phyloP scores from a whole-genome alignment of 140 eudicot species.

The Cichorium intybus region DNA sequence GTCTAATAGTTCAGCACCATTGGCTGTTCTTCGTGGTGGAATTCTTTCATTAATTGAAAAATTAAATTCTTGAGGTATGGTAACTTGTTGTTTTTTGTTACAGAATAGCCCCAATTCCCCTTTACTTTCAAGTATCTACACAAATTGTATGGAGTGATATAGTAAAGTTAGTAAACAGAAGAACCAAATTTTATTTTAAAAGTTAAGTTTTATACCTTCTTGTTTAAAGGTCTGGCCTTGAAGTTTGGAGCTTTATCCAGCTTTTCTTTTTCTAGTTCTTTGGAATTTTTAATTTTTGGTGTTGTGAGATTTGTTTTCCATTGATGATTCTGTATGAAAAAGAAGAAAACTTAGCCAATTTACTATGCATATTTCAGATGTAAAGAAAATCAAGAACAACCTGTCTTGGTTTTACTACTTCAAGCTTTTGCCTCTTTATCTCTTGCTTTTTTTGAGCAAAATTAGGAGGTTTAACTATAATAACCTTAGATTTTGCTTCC shows the following conservation, averaged over 20 bases:
- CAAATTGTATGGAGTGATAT: background rate
- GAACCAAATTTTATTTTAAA: background rate
- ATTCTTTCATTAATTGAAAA: slow-evolving; percentile 73
- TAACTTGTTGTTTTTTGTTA: slow-evolving; percentile 58
- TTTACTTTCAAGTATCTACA: slow-evolving; percentile 76
- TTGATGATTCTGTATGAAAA: slow-evolving; percentile 39
- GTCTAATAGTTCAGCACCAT: slow-evolving; percentile 44
- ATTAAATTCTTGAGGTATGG: slow-evolving; percentile 74
- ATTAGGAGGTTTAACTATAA: slow-evolving; percentile 50
- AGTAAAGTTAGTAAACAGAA: background rate
- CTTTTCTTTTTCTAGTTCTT: slow-evolving; percentile 56
- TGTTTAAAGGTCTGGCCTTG: slow-evolving; percentile 81
- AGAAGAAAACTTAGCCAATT: slow-evolving; percentile 23
- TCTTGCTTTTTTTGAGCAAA: slow-evolving; percentile 61
- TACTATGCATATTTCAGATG: slow-evolving; percentile 10
- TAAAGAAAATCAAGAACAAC: slow-evolving; percentile 24
- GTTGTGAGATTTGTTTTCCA: slow-evolving; percentile 50
- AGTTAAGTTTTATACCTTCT: slow-evolving; percentile 41
- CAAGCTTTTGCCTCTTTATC: slow-evolving; percentile 66
- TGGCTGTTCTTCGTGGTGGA: slow-evolving; percentile 44
- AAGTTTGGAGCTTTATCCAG: slow-evolving; percentile 62
- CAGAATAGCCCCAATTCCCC: slow-evolving; percentile 70
- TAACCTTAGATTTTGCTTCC: slow-evolving; percentile 4
- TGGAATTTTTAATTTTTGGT: slow-evolving; percentile 51
- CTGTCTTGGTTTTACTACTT: slow-evolving; percentile 57